These are phyloP conservation scores for Climacium dendroides DNA, from an alignment of 225 moss, liverwort and hornwort genomes.

Conservation along the genomic window DNA sequence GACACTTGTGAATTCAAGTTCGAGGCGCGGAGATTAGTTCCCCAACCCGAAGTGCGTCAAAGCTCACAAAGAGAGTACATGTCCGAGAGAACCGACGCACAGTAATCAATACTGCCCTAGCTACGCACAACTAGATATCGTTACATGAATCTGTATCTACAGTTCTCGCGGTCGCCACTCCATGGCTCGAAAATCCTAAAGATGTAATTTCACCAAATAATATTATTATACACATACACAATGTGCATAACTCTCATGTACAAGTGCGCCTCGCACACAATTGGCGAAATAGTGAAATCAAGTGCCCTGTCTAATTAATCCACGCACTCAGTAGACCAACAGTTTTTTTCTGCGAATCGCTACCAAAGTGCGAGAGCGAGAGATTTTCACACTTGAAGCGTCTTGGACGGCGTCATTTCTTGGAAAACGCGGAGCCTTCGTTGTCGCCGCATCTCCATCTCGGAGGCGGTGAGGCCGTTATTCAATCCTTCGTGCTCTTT, in stretches of 20 bases:
- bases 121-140: not conserved
- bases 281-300: not conserved
- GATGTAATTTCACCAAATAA: not conserved
- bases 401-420: conserved; percentile 36
- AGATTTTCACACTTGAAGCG: conserved; percentile 13
- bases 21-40: not conserved
- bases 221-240: not conserved
- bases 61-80: not conserved
- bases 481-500: not conserved
- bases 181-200: not conserved
- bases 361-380: not conserved
- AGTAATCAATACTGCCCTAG: not conserved
- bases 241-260: conserved; percentile 10
- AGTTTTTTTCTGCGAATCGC: not conserved
- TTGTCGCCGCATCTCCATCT: conserved; percentile 30
- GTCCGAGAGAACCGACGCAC: not conserved
- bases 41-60: not conserved
- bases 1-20: not conserved
- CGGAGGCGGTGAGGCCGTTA: not conserved
- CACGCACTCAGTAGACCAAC: not conserved
- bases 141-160: not conserved
- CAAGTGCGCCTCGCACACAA: not conserved
- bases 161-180: not conserved
- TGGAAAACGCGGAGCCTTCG: conserved; percentile 32
- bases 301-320: not conserved